Conservation (phyloP, 2,329 filamentous ascomycete genomes). For the Tolypocladium guangdongense region DNA sequence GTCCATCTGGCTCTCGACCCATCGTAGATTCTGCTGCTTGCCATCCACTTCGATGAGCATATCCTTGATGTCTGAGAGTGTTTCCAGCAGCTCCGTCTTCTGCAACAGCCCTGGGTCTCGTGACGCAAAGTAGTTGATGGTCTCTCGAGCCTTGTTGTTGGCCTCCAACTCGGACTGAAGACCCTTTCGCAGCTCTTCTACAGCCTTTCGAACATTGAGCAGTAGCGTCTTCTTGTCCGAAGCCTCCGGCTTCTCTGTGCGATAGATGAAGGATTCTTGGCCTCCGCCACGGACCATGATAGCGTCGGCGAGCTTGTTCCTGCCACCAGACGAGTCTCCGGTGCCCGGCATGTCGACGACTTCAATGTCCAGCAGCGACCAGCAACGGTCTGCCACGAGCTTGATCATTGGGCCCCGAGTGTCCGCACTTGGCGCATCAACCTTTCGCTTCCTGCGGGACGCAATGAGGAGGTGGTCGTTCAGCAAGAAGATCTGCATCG, state of each 20-base stretch:
- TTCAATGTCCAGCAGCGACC: conserved; percentile 86
- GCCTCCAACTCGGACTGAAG: conserved; percentile 80
- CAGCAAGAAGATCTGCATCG: conserved; percentile 83
- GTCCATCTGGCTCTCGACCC: conserved; percentile 92
- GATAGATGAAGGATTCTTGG: conserved; percentile 87
- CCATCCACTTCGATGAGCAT: conserved; percentile 93
- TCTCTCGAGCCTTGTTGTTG: conserved; percentile 72
- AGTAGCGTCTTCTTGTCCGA: conserved; percentile 72
- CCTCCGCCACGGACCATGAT: conserved; percentile 82
- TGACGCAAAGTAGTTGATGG: conserved; percentile 75
- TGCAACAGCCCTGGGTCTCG: conserved; percentile 66
- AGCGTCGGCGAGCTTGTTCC: conserved; percentile 66
- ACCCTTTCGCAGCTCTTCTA: conserved; percentile 81
- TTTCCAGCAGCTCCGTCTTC: conserved; percentile 71
- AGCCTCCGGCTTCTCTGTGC: conserved; percentile 71
- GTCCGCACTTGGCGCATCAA: conserved; percentile 49
- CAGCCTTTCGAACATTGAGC: conserved; percentile 82
- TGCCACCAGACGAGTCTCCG: conserved; percentile 39
- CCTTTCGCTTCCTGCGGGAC: conserved; percentile 82
- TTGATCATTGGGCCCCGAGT: conserved; percentile 52
- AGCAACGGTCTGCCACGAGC: conserved; percentile 87
- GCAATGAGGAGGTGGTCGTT: conserved; percentile 93
- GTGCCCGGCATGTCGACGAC: conserved; percentile 75
- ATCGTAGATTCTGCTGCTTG: conserved; percentile 89
- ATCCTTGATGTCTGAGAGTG: conserved; percentile 67